Evolutionary conservation across 768 basidiomycete genomes (phyloP), one percentile per base, ranked within the genome.

Genomic region (Macrolepiota albuminosa): DNA sequence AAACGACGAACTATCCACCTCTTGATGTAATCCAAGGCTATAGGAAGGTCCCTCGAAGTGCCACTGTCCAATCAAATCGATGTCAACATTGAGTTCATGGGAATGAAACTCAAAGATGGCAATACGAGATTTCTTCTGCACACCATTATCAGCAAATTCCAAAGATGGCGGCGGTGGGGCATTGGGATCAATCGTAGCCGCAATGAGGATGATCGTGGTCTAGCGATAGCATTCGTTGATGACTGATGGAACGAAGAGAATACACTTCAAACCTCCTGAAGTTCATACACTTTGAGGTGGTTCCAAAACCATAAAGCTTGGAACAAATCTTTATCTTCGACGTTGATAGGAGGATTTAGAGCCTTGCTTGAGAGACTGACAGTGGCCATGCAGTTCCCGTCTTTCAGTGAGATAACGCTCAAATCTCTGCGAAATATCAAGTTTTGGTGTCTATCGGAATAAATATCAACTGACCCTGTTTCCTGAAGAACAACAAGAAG

Each of bases 401-500:
- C 91, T n/a, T 73, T 66, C 0, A 75, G 70, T 9, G 83, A 78
- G 56, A 84, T 79, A 1, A 86, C 70, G 29, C 79, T 81, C 21
- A 91, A 67, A 59, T 81, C 70, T 13, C 89, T 90, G 60, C 10
- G 46, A 59, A n/a, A 55, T 31, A 13, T 24, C 55, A 54, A 61
- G 56, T 62, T 47, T 47, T 57, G 54, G 36, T 40, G 60, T 46
- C n/a, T 48, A 49, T 31, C 7, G 33, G 49, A n/a, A 56, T 8
- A 39, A 39, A 11, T 36, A 26, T 21, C n/a, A 39, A 69, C 77
- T 67, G 67, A 91, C 91, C 91, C 91, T 45, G 81, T 78, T 64
- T 83, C 78, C 54, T 87, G 86, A 43, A 93, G 70, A 26, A 81
- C 81, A 1, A 81, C 73, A 31, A 89, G 58, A 50, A 81, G 69